phyloP scores from a whole-genome alignment of 2,329 filamentous ascomycete genomes.

The Xylariaceae sp. region DNA sequence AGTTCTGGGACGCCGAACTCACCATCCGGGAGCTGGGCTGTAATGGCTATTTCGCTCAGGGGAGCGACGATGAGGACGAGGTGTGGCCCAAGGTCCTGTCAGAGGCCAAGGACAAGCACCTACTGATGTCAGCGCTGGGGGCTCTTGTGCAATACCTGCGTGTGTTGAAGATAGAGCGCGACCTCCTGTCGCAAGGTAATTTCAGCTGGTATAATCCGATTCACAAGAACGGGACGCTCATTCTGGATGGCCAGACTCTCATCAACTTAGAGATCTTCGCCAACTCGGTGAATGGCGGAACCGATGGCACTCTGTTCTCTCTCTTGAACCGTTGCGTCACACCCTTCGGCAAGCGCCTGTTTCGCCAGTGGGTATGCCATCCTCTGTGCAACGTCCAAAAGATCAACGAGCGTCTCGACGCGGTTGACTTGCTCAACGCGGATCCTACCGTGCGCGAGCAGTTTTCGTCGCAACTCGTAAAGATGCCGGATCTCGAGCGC shows the following conservation, averaged over 20 bases:
- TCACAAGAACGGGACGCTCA: constrained; percentile 79
- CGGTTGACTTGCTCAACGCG: constrained; percentile 86
- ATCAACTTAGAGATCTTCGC: constrained; percentile 98
- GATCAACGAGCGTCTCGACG: constrained; percentile 88
- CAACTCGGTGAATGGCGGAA: constrained; percentile 82
- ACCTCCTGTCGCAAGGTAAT: constrained; percentile 82
- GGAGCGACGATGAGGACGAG: constrained; percentile 48
- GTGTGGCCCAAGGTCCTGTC: constrained; percentile 73
- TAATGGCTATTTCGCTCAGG: constrained; percentile 70
- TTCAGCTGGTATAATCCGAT: constrained; percentile 93
- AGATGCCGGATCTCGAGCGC: constrained; percentile 90
- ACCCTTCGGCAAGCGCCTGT: constrained; percentile 92
- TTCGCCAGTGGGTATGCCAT: constrained; percentile 96
- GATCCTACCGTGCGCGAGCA: constrained; percentile 77
- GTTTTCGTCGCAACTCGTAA: constrained; percentile 82
- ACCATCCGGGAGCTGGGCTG: constrained; percentile 77
- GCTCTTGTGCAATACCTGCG: constrained; percentile 84
- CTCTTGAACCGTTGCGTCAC: constrained; percentile 93
- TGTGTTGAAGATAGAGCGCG: constrained; percentile 81
- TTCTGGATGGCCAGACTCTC: constrained; percentile 91
- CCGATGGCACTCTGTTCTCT: constrained; percentile 82
- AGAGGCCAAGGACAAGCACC: constrained; percentile 70
- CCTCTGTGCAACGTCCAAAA: constrained; percentile 80
- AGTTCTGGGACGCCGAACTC: constrained; percentile 87
- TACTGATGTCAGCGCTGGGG: constrained; percentile 86